Evolutionary conservation across 345 rosid species (phyloP).

Genomic region (Litchi chinensis): DNA sequence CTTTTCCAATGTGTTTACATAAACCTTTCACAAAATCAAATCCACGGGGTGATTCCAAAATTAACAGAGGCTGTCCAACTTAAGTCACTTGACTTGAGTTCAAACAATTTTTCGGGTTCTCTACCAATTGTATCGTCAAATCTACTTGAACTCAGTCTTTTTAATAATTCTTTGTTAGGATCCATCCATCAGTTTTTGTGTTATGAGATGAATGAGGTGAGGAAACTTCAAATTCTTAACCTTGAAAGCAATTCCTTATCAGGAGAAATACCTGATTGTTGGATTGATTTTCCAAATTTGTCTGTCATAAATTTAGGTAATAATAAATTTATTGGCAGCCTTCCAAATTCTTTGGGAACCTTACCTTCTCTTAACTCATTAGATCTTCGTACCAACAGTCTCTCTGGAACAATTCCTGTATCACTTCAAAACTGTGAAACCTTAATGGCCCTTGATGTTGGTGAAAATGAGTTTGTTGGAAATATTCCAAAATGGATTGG

Average conservation of each 20-base stretch:
- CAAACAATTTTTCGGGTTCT: background rate
- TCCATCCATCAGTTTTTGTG: too few relatives aligned
- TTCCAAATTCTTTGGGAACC: background rate
- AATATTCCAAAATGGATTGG: slow-evolving; percentile 14
- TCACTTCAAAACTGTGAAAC: background rate
- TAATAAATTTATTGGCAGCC: background rate
- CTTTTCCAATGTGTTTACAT: background rate
- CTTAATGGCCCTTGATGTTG: background rate
- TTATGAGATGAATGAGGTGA: too few relatives aligned
- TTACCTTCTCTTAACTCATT: background rate
- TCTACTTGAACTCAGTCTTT: too few relatives aligned
- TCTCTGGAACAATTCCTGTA: too few relatives aligned
- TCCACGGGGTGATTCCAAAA: slow-evolving; percentile 29
- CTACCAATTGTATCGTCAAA: too few relatives aligned
- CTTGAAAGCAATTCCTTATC: too few relatives aligned
- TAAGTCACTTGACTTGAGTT: slow-evolving; percentile 26
- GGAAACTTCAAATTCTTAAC: too few relatives aligned
- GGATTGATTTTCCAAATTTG: too few relatives aligned
- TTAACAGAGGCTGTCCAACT: background rate
- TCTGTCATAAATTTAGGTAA: too few relatives aligned
- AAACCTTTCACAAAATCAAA: background rate
- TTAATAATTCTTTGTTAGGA: too few relatives aligned
- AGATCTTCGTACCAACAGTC: background rate
- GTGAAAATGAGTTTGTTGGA: slow-evolving; percentile 4
- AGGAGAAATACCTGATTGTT: too few relatives aligned